phyloP scores from a whole-genome alignment of 768 basidiomycete species.

The Roridomyces roridus region DNA sequence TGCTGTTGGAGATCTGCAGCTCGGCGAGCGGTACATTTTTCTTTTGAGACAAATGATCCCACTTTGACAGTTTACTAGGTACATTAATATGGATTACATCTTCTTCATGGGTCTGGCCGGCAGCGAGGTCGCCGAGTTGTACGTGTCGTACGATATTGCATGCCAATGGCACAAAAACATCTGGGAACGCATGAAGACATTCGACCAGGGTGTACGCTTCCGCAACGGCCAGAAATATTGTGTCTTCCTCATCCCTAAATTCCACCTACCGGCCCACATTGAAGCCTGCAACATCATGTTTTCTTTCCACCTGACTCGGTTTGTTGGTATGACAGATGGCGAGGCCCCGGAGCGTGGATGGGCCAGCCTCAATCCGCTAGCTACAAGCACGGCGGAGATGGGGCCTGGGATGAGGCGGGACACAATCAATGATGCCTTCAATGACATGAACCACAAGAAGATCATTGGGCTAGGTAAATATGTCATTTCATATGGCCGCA shows the following conservation, averaged over 20 bases:
- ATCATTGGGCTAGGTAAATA: not conserved
- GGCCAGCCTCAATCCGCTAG: not conserved
- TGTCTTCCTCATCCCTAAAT: not conserved
- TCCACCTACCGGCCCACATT: not conserved
- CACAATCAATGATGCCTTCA: not conserved
- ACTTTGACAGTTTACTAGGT: constrained; percentile 1
- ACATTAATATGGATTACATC: constrained; percentile 32
- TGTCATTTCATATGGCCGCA: not conserved
- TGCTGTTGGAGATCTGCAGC: constrained; percentile 23
- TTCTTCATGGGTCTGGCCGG: constrained; percentile 26
- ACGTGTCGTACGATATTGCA: constrained; percentile 35
- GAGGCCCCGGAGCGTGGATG: not conserved
- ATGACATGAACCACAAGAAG: not conserved
- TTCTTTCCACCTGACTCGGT: not conserved
- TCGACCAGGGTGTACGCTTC: not conserved
- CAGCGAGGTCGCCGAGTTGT: not conserved
- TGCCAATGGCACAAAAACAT: constrained; percentile 35
- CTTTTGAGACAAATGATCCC: not conserved
- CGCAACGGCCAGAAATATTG: not conserved
- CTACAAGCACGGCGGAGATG: not conserved
- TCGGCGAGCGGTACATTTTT: constrained; percentile 21
- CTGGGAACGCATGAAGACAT: constrained; percentile 1
- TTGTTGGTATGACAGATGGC: not conserved
- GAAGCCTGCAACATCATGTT: not conserved
- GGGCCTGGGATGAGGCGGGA: not conserved